A percentile compares a stretch with the other conserved stretches of the same genome.
These are phyloP conservation scores for Mucor irregularis DNA, from an alignment of 371 early-diverging fungal species.

Conservation along the genomic window DNA sequence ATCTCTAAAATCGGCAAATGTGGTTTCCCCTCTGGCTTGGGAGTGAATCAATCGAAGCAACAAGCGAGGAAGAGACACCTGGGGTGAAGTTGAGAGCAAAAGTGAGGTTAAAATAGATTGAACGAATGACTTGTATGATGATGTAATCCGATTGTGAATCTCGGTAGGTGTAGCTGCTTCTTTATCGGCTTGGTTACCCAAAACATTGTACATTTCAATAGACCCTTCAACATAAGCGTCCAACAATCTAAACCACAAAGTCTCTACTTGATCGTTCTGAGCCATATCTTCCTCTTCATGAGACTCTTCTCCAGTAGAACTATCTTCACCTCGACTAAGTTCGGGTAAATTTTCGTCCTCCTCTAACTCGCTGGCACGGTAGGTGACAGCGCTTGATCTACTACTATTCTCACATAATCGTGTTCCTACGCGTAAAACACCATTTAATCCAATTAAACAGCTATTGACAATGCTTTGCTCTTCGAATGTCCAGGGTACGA, in stretches of 20 bases:
- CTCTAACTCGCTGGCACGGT: background rate
- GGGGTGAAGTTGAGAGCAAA: slow-evolving; percentile 64
- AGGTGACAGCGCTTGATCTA: slow-evolving; percentile 17
- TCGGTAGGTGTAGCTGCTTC: slow-evolving; percentile 14
- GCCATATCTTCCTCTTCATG: slow-evolving; percentile 9
- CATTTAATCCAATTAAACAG: slow-evolving; percentile 58
- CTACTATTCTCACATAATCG: slow-evolving; percentile 59
- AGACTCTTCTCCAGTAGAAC: slow-evolving; percentile 5
- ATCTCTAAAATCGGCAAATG: slow-evolving; percentile 74
- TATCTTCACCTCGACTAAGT: slow-evolving; percentile 12
- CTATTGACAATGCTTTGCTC: slow-evolving; percentile 54
- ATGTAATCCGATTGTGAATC: slow-evolving; percentile 44
- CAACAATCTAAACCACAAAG: slow-evolving; percentile 69
- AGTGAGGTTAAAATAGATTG: slow-evolving; percentile 66
- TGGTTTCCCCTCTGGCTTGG: slow-evolving; percentile 55
- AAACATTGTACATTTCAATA: slow-evolving; percentile 36
- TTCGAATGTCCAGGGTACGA: slow-evolving; percentile 53
- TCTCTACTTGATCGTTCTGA: slow-evolving; percentile 52
- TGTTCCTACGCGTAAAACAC: slow-evolving; percentile 63
- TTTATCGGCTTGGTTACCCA: slow-evolving; percentile 8
- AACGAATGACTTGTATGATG: slow-evolving; percentile 63
- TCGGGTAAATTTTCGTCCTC: slow-evolving; percentile 19
- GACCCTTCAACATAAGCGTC: slow-evolving; percentile 62
- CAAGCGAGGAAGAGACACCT: slow-evolving; percentile 68
- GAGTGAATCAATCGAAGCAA: slow-evolving; percentile 65